phyloP scores from a whole-genome alignment of 139 green algal genomes.

The Yamagishiella unicocca region DNA sequence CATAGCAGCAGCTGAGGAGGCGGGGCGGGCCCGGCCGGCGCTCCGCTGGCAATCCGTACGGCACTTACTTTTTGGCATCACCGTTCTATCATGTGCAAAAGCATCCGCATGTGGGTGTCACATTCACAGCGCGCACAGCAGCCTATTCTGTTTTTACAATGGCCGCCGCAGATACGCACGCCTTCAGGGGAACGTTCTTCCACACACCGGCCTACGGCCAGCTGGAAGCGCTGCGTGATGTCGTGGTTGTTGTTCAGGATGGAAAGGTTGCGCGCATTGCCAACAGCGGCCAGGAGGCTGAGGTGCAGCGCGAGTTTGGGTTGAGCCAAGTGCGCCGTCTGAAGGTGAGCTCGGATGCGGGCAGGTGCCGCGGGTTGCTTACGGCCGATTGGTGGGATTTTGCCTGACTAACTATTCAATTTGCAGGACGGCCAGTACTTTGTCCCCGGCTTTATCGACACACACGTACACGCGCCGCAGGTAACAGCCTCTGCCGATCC shows the following conservation, averaged over 20 bases:
- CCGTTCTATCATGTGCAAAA: too few species aligned
- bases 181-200: conserved; percentile 57
- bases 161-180: conserved; percentile 28
- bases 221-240: conserved; percentile 55
- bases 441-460: conserved; percentile 65
- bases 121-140: background rate
- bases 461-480: conserved; percentile 66
- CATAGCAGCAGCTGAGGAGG: too few species aligned
- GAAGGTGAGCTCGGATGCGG: background rate
- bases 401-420: background rate
- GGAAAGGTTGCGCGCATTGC: conserved; percentile 50
- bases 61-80: too few species aligned
- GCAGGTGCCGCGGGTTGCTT: background rate
- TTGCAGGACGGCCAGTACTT: conserved; percentile 60
- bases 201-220: conserved; percentile 57
- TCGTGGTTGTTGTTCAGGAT: conserved; percentile 49
- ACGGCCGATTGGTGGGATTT: background rate
- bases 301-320: conserved; percentile 22
- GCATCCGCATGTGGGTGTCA: too few species aligned
- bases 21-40: too few species aligned
- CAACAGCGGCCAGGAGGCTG: conserved; percentile 27
- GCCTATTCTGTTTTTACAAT: too few species aligned
- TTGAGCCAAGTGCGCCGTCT: conserved; percentile 28
- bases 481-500: background rate
- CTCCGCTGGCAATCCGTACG: too few species aligned